Percentiles rank a stretch among this genome's conserved stretches.
These are phyloP conservation scores for Lachnellula arida DNA, from an alignment of 2,329 filamentous ascomycete genomes.

Conservation along the genomic window DNA sequence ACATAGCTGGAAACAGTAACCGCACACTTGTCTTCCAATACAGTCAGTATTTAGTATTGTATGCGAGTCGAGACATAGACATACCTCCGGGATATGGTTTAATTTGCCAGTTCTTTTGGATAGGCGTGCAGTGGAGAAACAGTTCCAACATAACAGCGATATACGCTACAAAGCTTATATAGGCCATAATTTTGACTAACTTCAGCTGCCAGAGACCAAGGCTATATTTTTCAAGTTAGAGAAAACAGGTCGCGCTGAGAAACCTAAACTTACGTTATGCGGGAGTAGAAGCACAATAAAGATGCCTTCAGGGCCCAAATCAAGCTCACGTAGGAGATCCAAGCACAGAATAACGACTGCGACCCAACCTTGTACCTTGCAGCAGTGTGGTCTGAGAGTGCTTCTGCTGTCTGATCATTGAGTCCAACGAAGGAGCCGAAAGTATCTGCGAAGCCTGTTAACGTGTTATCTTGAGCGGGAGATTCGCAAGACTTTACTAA, in stretches of 20 bases:
- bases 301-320: conserved; percentile 1
- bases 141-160: not conserved
- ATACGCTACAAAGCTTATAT: not conserved
- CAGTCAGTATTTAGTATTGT: no score
- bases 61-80: no score
- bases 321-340: conserved; percentile 2
- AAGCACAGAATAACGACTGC: not conserved
- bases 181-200: not conserved
- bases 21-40: no score
- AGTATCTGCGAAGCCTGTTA: no score
- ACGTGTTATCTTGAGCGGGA: no score
- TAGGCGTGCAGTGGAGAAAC: not conserved
- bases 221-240: not conserved
- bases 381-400: not conserved
- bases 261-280: not conserved
- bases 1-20: not conserved
- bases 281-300: not conserved
- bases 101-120: not conserved
- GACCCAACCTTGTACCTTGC: not conserved
- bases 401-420: not conserved
- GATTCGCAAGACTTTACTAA: no score
- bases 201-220: conserved; percentile 3
- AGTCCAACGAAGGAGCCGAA: not conserved
- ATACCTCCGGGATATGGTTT: conserved; percentile 2
- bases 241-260: no score